A percentile compares a stretch with the other conserved stretches of the same genome.
Evolutionary conservation across 2,329 filamentous ascomycete genomes (phyloP).

Genomic region (Dactylellina cionopaga): DNA sequence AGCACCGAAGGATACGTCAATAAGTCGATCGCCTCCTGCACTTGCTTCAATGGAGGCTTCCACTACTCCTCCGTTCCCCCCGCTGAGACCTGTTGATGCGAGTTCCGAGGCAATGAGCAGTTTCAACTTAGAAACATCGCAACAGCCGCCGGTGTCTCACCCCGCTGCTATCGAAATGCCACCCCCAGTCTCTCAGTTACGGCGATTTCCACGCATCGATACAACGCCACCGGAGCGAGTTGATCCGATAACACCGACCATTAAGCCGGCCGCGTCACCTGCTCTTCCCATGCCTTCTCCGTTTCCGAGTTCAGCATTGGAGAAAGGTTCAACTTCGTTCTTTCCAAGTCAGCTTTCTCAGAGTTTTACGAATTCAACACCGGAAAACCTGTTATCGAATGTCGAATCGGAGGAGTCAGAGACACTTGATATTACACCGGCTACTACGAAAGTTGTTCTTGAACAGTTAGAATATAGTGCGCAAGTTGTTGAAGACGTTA

Average conservation of each 20-base stretch:
- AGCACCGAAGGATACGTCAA: background rate
- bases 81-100: slow-evolving; percentile 1
- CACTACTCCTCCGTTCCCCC: slow-evolving; percentile 8
- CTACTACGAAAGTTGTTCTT: slow-evolving; percentile 4
- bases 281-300: slow-evolving; percentile 37
- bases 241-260: slow-evolving; percentile 27
- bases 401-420: background rate
- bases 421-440: background rate
- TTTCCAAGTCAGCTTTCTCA: slow-evolving; percentile 40
- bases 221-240: slow-evolving; percentile 6
- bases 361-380: background rate
- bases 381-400: background rate
- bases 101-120: slow-evolving; percentile 49
- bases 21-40: background rate
- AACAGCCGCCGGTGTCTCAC: background rate
- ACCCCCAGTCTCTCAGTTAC: slow-evolving; percentile 14
- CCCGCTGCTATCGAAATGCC: slow-evolving; percentile 19
- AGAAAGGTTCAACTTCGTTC: slow-evolving; percentile 18
- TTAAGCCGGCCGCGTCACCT: slow-evolving; percentile 34
- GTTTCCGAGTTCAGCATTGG: slow-evolving; percentile 38
- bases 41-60: background rate
- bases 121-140: slow-evolving; percentile 22
- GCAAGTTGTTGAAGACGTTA: background rate
- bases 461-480: slow-evolving; percentile 1
- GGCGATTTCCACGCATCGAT: slow-evolving; percentile 15